A percentile compares a stretch with the other conserved stretches of the same genome.
Conservation (phyloP, 78 protist species). For the Creolimax fragrantissima region DNA sequence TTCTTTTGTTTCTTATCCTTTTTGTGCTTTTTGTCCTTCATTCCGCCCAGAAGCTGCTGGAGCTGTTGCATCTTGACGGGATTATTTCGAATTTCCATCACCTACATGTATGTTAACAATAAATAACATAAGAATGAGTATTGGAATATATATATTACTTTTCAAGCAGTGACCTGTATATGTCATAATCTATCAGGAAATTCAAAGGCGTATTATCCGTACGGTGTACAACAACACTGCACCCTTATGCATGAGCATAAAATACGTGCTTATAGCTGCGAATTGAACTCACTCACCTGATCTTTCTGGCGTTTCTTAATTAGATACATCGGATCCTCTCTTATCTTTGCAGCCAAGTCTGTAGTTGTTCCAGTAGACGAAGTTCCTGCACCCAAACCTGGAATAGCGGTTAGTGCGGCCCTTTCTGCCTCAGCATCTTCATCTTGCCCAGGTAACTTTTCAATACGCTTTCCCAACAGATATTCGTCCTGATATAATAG, state of each 20-base stretch:
- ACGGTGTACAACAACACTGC: no score
- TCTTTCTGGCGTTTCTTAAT: constrained; percentile 4
- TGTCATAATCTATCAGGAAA: no score
- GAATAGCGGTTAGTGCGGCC: background rate
- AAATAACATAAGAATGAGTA: no score
- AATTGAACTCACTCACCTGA: background rate
- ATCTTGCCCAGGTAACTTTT: background rate
- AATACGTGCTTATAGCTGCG: background rate
- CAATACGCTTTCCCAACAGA: background rate
- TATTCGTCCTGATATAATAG: background rate
- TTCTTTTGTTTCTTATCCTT: background rate
- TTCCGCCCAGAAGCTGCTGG: background rate
- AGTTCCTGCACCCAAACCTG: background rate
- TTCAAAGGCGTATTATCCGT: no score
- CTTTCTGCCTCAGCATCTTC: background rate
- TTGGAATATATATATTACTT: no score
- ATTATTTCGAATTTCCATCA: background rate
- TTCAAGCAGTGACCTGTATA: no score
- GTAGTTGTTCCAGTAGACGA: background rate
- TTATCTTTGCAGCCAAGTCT: background rate
- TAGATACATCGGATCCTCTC: background rate
- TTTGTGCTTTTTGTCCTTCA: background rate
- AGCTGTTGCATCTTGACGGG: background rate
- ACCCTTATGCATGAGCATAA: background rate
- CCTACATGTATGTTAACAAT: no score